Evolutionary conservation across 1,139 yeast genomes (phyloP).

Genomic region (Spencermartinsiella ligniputridi): DNA sequence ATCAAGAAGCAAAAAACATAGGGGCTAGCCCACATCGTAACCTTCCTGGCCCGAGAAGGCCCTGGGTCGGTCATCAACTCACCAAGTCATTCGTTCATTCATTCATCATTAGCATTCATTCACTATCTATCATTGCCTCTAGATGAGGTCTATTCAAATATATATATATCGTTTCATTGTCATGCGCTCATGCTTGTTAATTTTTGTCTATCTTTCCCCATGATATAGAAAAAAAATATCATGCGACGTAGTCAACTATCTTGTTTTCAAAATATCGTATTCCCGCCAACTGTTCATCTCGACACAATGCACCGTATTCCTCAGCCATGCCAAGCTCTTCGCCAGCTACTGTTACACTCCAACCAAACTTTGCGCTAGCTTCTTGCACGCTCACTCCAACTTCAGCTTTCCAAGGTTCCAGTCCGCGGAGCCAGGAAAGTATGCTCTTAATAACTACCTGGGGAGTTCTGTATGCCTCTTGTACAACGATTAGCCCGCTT

Average conservation of each 20-base stretch:
- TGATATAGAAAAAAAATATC: neutral
- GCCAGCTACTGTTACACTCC: conserved; percentile 66
- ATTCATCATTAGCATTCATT: too few relatives aligned
- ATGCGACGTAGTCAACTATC: conserved; percentile 5
- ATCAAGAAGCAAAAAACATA: too few relatives aligned
- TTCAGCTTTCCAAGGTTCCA: conserved; percentile 25
- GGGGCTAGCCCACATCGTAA: too few relatives aligned
- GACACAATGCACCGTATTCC: conserved; percentile 51
- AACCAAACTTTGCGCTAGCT: conserved; percentile 52
- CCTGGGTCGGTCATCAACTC: too few relatives aligned
- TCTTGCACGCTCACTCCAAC: conserved; percentile 43
- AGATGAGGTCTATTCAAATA: too few relatives aligned
- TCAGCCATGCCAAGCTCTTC: conserved; percentile 66
- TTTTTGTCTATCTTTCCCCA: neutral
- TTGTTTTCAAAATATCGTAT: conserved; percentile 38
- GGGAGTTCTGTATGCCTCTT: conserved; percentile 37
- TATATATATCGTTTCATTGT: too few relatives aligned
- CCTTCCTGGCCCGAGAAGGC: too few relatives aligned
- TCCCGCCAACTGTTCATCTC: conserved; percentile 66
- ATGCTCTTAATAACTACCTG: conserved; percentile 33
- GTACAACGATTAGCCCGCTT: conserved; percentile 45
- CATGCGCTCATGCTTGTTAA: too few relatives aligned
- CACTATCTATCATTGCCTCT: too few relatives aligned
- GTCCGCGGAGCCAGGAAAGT: conserved; percentile 31
- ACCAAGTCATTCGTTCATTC: too few relatives aligned